Base-by-base conservation (phyloP, 352 stramenopile genomes). In the Phytophthora meadii region DNA sequence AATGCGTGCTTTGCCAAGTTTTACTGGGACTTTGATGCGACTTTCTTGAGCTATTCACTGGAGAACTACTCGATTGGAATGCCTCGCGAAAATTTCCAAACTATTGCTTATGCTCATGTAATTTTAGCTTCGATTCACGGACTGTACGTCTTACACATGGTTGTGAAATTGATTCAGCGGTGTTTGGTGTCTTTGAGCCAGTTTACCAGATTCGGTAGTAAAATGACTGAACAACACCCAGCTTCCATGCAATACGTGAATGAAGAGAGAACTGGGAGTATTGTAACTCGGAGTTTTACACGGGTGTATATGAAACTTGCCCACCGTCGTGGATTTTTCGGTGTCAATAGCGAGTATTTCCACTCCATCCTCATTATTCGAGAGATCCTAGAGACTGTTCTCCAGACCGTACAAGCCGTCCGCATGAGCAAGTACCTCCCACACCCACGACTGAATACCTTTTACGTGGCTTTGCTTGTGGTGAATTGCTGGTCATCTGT, bases 11-110 rank as follows among this genome's bases (percentile, higher is more conserved):
- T 61, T 41, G 63, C 68, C 2, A 50, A 61, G 7, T 70, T 76
- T 42, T 76, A 76, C 30, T 63, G 57, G 64, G 49, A 58, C 32
- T 64, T 71, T 5, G 42, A 65, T 22, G 40, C 42, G 0, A 71
- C 42, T 5, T 68, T 51, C 7, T 50, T 76, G n/a, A 65, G 51
- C 10, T 70, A 57, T 25, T 40, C 62, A 12, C 47, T 81, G 1
- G 66, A 71, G 8, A 40, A 60, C 22, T 65, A 76, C 25, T 0
- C 9, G 2, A 51, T 74, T 30, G 70, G 65, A 8, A 68, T 81
- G 53, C 45, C 63, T 3, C 41, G 61, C 8, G 47, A 66, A 27
- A 51, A 65, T 37, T 70, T 68, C 14, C 49, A 30, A 14, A 52
- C 15, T 0, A 68, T 82, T 30, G 46, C 70, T 19, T 57, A 49